Conservation (phyloP, 805 yeast species). For the Saccharomycopsis javanensis region DNA sequence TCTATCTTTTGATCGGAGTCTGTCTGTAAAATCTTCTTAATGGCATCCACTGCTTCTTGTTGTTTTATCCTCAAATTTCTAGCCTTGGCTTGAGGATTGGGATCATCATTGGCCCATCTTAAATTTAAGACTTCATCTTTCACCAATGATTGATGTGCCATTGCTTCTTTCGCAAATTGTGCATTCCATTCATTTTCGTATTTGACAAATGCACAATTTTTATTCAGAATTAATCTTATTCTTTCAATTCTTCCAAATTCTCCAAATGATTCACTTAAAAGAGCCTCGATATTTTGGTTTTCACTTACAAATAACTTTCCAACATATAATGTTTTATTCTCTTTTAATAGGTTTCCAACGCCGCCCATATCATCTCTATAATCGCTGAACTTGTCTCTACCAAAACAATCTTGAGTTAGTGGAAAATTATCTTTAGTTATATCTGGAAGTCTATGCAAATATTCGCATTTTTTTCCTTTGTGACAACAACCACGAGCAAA, state of each 20-base stretch:
- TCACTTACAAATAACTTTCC: constrained; percentile 44
- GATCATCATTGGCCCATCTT: constrained; percentile 87
- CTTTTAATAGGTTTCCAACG: constrained; percentile 64
- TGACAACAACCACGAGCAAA: constrained; percentile 87
- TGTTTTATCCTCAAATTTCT: constrained; percentile 29
- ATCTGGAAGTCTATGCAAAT: constrained; percentile 66
- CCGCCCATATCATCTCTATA: constrained; percentile 94
- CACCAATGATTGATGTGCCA: constrained; percentile 71
- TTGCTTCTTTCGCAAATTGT: constrained; percentile 92
- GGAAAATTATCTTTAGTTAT: constrained; percentile 43
- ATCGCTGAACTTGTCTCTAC: constrained; percentile 73
- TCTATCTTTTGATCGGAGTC: not conserved
- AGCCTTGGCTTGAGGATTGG: constrained; percentile 55
- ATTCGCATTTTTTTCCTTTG: constrained; percentile 66
- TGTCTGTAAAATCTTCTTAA: constrained; percentile 2
- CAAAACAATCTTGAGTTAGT: constrained; percentile 79
- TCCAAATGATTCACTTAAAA: constrained; percentile 42
- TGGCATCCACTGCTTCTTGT: constrained; percentile 11
- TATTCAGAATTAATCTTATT: constrained; percentile 48
- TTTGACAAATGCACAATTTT: constrained; percentile 72
- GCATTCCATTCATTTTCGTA: constrained; percentile 63
- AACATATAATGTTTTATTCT: constrained; percentile 69
- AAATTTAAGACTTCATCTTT: constrained; percentile 58
- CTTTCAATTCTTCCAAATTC: constrained; percentile 72
- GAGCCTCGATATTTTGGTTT: constrained; percentile 27